Base-by-base conservation (phyloP, 768 basidiomycete genomes). In the Rhizopogon vulgaris region DNA sequence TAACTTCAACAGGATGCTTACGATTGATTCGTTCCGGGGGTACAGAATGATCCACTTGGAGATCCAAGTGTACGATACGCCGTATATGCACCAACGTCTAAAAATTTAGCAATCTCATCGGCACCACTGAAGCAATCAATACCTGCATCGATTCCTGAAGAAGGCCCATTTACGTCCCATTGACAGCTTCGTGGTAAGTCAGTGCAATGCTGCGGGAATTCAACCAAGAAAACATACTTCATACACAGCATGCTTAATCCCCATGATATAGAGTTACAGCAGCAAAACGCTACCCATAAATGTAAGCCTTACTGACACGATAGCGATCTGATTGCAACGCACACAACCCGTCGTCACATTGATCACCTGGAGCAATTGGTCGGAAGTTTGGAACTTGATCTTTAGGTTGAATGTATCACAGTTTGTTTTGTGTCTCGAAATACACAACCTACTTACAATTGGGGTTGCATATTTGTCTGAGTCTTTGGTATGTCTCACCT, bases 241-340 rank as follows among this genome's bases (percentile, higher is more conserved):
- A 64, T 49, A 42, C 64, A 65, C 6, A 65, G 53, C 64, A 63
- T 65, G 41, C 61, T 62, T 41, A 65, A 34, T 17, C 55, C 57
- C 41, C 53, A 64, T 6, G 64, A 58, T 24, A 64, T 56, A 5
- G 63, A 63, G 34, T 64, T 65, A 32, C 64, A 65, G 41, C 64
- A 65, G 32, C 63, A 63, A 22, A 55, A 51, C 30, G 46, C 63
- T 65, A 18, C 8, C 11, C 32, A 40, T 37, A 17, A 10, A 24
- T 9, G 28, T n/a, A 52, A 25, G 10, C 39, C 8, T 32, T 24
- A 45, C 6, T 4, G 27, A 24, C 2, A 28, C 38, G 27, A 3
- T 24, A 39, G 36, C 38, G 27, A n/a, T 24, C 7, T 15, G 30
- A 27, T n/a, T 45, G 8, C 15, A 18, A 36, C 55, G 17, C 41